Base-by-base conservation (phyloP, 192 early-diverging fungal genomes). In the Coemansia nantahalensis region DNA sequence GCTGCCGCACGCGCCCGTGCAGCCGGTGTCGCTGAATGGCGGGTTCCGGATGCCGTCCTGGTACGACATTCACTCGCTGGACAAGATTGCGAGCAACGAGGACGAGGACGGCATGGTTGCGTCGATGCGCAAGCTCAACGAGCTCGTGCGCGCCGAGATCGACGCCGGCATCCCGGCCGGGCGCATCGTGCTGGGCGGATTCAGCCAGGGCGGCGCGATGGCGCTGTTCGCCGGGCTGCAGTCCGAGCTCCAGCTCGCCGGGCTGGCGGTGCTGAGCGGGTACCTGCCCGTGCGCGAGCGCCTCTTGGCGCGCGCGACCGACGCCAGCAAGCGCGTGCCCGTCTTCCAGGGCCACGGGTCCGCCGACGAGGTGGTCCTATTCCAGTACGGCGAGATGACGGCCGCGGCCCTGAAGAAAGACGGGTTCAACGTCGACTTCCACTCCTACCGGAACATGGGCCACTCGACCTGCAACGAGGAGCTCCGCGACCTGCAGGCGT, bases 151-250 rank as follows among this genome's bases (percentile, higher is more conserved):
- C 13, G 57, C 81, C 7, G 93, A 98, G 67, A 70, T 98, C 5
- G 84, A 88, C 15, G 41, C 75, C 17, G 86, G 90, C 5, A 94
- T 92, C 43, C 80, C 89, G 3, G 65, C 90, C 6, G 68, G 84
- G 33, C 81, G 91, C 15, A 98, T 98, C 39, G 84, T 97, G 32
- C 38, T 98, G 15, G 93, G 91, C 45, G 96, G 96, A 0, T 98
- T 98, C 54, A 94, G 92, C 18, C 96, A 98, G 68, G 92, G 86
- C 36, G 78, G 80, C n/a, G 93, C 86, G 0, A 79, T 93, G 75
- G 45, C 87, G 11, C 64, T 95, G 35, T 62, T 89, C 49, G 81
- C 82, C 9, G 83, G 78, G 5, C 61, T 95, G 53, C 85, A 86
- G 24, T 81, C 85, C 7, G 86, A 85, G 48, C 64, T 77, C 39